Evolutionary conservation across 139 green algal genomes (phyloP), one percentile per base, ranked within the genome.

Genomic region (Penium margaritaceum): DNA sequence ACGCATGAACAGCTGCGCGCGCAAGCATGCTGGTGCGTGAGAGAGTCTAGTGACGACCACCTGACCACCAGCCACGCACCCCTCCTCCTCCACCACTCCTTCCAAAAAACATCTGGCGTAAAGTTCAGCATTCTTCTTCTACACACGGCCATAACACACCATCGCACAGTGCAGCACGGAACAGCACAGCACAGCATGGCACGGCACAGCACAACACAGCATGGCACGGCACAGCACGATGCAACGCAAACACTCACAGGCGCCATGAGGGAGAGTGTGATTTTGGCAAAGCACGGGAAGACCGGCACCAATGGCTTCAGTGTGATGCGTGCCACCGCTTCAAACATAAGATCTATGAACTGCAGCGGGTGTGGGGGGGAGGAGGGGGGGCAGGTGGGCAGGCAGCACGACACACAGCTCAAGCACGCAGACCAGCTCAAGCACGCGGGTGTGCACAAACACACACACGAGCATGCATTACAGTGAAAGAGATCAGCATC

Each of bases 281-380:
- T 30, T 2, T 21, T 27, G 9, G 17, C 5, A n/a, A 58, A 21
- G 67, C 64, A 79, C 2, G 46, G 73, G 66, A 80, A 76, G 5
- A 80, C 41, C 14, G 46, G 46, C 2, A 76, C 27, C 29, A 80
- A 66, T 6, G 72, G 72, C 72, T 80, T 80, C 12, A 80, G 35
- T 19, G 66, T 78, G 34, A 67, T 38, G 1, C 73, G 51, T 6
- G 51, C 14, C 24, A 5, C 4, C 12, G 51, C 21, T 34, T n/a
- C 15, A n/a, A 60, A 1, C 51, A 33, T n/a, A 5, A 60, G 51
- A 2, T 60, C n/a, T n/a, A 34, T 60, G n/a, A 60, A 33, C 51
- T 60, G 51, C 29, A 33, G 51, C 24, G 51, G 24, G 5, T 15
- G 3, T 6, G 51, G 5, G 21, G 29, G 1, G 43, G 17, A 3